Base-by-base conservation (phyloP, 208 protist genomes). In the Leishmania braziliensis region DNA sequence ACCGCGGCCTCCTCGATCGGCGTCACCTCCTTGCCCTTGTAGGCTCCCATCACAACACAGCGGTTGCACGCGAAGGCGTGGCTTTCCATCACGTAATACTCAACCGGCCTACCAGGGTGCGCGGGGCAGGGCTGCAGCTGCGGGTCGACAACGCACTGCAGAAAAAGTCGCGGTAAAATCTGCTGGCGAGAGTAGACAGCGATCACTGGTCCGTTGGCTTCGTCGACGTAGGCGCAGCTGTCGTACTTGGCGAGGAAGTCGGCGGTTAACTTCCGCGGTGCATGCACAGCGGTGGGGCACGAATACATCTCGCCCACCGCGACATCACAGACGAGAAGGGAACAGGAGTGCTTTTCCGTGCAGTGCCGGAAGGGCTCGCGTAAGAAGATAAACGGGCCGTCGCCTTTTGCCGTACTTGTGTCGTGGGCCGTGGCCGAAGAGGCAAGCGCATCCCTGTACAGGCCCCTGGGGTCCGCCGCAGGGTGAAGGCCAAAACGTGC, bases 241-340 rank as follows among this genome's bases (percentile, higher is more conserved):
- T 96, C 91, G 82, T 87, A 96, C 62, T 50, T 4, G 36, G 62
- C 73, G 58, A 86, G 72, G 53, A 94, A 91, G 26, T 84, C 82
- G 20, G 62, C 39, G 0, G 86, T 88, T 26, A 74, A 75, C 36
- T 86, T 80, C 8, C 76, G 79, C 23, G 88, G 83, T 16, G 78
- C 81, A 48, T 86, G 88, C 60, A 77, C 66, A 10, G 58, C 51
- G 46, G 77, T 23, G 23, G 83, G 78, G 63, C 80, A 85, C 3
- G 77, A 80, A 77, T 87, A 90, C 36, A 75, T 80, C 48, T 63
- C 81, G 0, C 93, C 93, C 53, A 93, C 83, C 14, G 93, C 86
- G 18, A 96, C 91, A 46, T 96, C 93, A 66, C 93, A 96, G 23
- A 96, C 72, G 29, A 96, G 87, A 50, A 95, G 54, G 36, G 84